These are phyloP conservation scores for Aquanectria penicillioides DNA, from an alignment of 2,329 filamentous ascomycete genomes.

Conservation along the genomic window DNA sequence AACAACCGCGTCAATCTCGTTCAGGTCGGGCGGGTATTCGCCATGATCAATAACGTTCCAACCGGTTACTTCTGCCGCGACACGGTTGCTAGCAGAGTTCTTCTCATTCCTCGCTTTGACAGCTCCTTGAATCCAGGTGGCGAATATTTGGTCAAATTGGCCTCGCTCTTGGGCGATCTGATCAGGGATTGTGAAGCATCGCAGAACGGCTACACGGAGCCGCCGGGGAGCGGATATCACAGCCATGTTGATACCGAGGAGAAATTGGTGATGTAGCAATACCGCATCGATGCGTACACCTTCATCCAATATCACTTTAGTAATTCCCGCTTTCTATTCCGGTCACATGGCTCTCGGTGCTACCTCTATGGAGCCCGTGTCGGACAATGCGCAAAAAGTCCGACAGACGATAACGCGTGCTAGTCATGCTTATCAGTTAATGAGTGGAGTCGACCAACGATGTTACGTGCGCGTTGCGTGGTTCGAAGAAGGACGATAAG, in stretches of 20 bases:
- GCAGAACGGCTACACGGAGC: not conserved
- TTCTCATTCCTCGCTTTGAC: not conserved
- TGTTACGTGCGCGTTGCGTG: no score
- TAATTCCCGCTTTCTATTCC: no score
- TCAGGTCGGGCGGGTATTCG: not conserved
- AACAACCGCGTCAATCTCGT: not conserved
- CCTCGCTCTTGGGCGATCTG: not conserved
- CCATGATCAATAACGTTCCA: not conserved
- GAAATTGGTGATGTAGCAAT: no score
- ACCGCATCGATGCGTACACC: no score
- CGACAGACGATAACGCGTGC: no score
- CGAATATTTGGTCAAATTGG: conserved; percentile 1
- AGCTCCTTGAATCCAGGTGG: not conserved
- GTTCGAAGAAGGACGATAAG: no score
- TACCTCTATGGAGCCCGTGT: no score
- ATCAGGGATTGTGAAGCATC: not conserved
- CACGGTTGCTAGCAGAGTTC: not conserved
- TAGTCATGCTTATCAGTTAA: no score
- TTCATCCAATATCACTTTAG: no score
- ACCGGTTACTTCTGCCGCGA: not conserved
- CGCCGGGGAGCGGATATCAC: not conserved
- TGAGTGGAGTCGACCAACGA: no score
- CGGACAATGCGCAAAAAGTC: no score
- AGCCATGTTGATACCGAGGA: not conserved
- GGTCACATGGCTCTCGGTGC: no score